phyloP scores from a whole-genome alignment of 176 grass and related monocot genomes.

The Triticum turgidum region DNA sequence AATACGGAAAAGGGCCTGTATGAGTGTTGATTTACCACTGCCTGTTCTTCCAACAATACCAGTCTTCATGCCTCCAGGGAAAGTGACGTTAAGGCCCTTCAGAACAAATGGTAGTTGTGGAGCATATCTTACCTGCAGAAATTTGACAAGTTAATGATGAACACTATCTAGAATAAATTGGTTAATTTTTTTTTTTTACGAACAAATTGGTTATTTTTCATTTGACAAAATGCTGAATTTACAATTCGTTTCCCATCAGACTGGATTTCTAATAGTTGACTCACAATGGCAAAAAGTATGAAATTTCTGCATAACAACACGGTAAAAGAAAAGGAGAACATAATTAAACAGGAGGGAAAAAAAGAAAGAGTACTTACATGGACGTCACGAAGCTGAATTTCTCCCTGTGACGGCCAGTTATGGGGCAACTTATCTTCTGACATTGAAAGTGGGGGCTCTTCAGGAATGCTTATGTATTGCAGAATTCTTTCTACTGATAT shows the following conservation, averaged over 20 bases:
- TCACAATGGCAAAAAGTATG: not conserved
- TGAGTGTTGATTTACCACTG: conserved; percentile 90
- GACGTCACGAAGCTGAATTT: conserved; percentile 57
- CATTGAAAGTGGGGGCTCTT: conserved; percentile 63
- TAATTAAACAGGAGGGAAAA: not conserved
- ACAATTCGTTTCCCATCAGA: not conserved
- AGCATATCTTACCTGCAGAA: conserved; percentile 67
- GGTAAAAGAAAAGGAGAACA: not conserved
- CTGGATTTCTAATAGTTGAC: not conserved
- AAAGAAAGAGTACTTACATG: conserved; percentile 40
- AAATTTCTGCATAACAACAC: not conserved
- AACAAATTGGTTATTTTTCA: not conserved
- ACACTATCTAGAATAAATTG: not conserved
- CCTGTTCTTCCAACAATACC: conserved; percentile 94
- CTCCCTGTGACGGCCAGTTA: conserved; percentile 59
- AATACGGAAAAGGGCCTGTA: conserved; percentile 82
- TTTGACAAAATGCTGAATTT: not conserved
- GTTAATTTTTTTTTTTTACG: no score
- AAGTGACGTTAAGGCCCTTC: conserved; percentile 63
- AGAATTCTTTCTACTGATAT: conserved; percentile 94
- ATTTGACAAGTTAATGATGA: not conserved
- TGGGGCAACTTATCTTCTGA: conserved; percentile 43
- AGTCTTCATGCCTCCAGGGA: conserved; percentile 78
- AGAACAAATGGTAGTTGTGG: conserved; percentile 77
- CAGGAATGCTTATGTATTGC: conserved; percentile 75